Conservation (phyloP, 257 asterid species). For the Linderniella brevidens region DNA sequence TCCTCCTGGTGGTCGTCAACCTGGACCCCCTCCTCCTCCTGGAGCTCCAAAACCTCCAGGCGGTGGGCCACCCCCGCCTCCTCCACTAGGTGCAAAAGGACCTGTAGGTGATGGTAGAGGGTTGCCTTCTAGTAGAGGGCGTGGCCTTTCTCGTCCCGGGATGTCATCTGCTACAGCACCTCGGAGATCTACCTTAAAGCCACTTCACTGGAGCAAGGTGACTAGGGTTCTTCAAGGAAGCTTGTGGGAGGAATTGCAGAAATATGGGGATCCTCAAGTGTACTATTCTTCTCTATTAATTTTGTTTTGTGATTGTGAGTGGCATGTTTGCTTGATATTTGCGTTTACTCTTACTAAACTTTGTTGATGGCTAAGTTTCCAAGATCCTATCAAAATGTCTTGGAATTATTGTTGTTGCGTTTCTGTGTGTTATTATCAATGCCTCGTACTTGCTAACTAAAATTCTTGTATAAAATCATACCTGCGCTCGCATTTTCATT, state of each 20-base stretch:
- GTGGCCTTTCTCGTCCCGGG: constrained; percentile 55
- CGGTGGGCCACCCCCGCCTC: constrained; percentile 53
- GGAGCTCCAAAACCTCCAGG: constrained; percentile 35
- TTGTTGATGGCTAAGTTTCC: too few relatives aligned
- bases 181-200: constrained; percentile 74
- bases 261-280: constrained; percentile 79
- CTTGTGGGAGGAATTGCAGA: constrained; percentile 97
- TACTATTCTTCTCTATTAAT: constrained; percentile 23
- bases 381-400: too few relatives aligned
- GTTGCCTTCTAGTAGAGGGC: constrained; percentile 55
- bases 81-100: constrained; percentile 57
- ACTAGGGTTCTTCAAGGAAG: constrained; percentile 95
- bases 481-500: constrained; percentile 8
- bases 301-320: not conserved
- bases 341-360: too few relatives aligned
- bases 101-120: constrained; percentile 52
- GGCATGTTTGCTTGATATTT: too few relatives aligned
- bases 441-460: too few relatives aligned
- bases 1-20: constrained; percentile 30
- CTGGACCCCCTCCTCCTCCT: constrained; percentile 45
- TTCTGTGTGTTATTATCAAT: too few relatives aligned
- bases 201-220: constrained; percentile 98
- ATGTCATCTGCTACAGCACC: constrained; percentile 29
- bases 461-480: not conserved
- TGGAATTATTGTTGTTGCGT: too few relatives aligned